Conservation (phyloP, 2,329 filamentous ascomycete genomes). For the Xylaria hypoxylon region DNA sequence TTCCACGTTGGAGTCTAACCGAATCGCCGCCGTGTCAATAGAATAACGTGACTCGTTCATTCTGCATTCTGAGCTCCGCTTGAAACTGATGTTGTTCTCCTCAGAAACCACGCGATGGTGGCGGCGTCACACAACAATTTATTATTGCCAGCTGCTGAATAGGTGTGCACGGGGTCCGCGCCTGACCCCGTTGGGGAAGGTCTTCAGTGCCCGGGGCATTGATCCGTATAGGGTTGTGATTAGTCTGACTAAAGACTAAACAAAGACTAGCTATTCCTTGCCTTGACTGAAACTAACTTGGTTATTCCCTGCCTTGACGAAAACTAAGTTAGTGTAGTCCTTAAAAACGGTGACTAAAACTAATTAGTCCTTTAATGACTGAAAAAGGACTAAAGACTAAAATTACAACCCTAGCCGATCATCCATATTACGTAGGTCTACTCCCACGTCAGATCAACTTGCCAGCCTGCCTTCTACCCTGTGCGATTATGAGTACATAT, state of each 20-base stretch:
- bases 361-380: too few species aligned
- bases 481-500: too few species aligned
- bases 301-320: too few species aligned
- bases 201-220: neutral
- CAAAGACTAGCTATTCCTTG: too few species aligned
- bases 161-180: constrained; percentile 6
- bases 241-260: too few species aligned
- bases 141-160: constrained; percentile 12
- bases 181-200: constrained; percentile 13
- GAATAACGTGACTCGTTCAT: constrained; percentile 13
- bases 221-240: too few species aligned
- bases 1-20: constrained; percentile 3
- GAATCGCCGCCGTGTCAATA: neutral
- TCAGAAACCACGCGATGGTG: neutral
- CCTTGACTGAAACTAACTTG: too few species aligned
- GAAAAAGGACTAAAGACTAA: too few species aligned
- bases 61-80: constrained; percentile 11
- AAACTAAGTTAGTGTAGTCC: too few species aligned
- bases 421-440: too few species aligned
- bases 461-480: constrained; percentile 9
- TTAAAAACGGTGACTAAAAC: too few species aligned
- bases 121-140: constrained; percentile 14
- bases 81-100: neutral
- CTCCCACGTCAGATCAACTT: constrained; percentile 11
- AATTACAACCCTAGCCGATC: too few species aligned